These are phyloP conservation scores for Euphorbia pulcherrima DNA, from an alignment of 345 rosid genomes.

Conservation along the genomic window DNA sequence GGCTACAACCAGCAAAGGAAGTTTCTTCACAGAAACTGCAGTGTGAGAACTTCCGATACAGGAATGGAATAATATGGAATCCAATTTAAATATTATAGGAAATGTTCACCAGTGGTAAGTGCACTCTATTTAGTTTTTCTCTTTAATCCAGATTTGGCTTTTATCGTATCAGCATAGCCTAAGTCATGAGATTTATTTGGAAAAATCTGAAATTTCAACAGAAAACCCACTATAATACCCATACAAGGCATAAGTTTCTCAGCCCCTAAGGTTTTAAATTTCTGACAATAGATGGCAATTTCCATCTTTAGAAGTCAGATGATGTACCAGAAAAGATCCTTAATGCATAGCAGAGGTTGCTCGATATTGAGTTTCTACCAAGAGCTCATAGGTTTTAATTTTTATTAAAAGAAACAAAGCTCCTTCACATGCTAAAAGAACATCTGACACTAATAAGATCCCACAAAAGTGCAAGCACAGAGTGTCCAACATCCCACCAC, in stretches of 20 bases:
- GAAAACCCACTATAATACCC: neutral
- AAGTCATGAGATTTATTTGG: neutral
- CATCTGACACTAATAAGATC: neutral
- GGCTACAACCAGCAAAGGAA: neutral
- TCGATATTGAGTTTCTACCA: neutral
- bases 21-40: neutral
- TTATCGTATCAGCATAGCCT: neutral
- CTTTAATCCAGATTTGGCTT: neutral
- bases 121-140: neutral
- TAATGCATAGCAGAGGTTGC: neutral
- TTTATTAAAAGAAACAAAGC: neutral
- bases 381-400: neutral
- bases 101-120: neutral
- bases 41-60: neutral
- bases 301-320: neutral
- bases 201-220: neutral
- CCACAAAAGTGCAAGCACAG: neutral
- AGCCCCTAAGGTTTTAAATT: neutral
- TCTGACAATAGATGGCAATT: neutral
- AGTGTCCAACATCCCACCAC: neutral
- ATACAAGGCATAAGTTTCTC: neutral
- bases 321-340: neutral
- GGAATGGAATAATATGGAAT: neutral
- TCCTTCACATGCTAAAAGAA: neutral
- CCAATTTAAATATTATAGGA: neutral